These are phyloP conservation scores for Neoscytalidium dimidiatum DNA, from an alignment of 2,329 filamentous ascomycete genomes.

Conservation along the genomic window DNA sequence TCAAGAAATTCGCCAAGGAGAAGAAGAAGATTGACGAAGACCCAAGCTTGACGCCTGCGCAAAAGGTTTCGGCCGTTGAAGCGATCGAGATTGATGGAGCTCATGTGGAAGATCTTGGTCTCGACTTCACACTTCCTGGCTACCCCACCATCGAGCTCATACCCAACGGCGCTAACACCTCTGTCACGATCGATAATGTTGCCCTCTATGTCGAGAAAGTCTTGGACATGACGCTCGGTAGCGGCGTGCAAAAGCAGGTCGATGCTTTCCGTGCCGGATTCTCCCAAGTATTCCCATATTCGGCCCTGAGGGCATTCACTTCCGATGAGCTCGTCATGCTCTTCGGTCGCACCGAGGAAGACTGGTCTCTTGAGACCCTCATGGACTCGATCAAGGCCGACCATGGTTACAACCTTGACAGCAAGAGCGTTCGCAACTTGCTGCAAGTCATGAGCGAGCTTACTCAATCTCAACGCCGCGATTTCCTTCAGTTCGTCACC, in stretches of 20 bases:
- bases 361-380: slow-evolving; percentile 96
- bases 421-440: slow-evolving; percentile 89
- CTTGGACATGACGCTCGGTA: slow-evolving; percentile 87
- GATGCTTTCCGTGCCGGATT: slow-evolving; percentile 91
- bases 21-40: slow-evolving; percentile 84
- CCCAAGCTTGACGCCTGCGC: slow-evolving; percentile 60
- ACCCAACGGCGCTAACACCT: slow-evolving; percentile 69
- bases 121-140: slow-evolving; percentile 94
- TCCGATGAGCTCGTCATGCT: slow-evolving; percentile 93
- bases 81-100: slow-evolving; percentile 74
- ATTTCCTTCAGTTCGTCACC: slow-evolving; percentile 97
- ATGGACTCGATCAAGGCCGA: slow-evolving; percentile 99
- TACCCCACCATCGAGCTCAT: slow-evolving; percentile 85
- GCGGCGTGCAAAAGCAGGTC: slow-evolving; percentile 82
- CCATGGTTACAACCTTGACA: slow-evolving; percentile 98
- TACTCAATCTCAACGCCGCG: slow-evolving; percentile 70
- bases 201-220: slow-evolving; percentile 84
- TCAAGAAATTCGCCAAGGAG: slow-evolving; percentile 82
- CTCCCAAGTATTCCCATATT: slow-evolving; percentile 94
- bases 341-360: slow-evolving; percentile 89
- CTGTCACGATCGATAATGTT: slow-evolving; percentile 90
- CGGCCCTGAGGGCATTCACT: slow-evolving; percentile 88
- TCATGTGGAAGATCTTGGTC: slow-evolving; percentile 78
- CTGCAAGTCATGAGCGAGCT: slow-evolving; percentile 94
- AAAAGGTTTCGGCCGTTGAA: slow-evolving; percentile 71